Conservation (phyloP, 139 green algal genomes). For the Volvox africanus region DNA sequence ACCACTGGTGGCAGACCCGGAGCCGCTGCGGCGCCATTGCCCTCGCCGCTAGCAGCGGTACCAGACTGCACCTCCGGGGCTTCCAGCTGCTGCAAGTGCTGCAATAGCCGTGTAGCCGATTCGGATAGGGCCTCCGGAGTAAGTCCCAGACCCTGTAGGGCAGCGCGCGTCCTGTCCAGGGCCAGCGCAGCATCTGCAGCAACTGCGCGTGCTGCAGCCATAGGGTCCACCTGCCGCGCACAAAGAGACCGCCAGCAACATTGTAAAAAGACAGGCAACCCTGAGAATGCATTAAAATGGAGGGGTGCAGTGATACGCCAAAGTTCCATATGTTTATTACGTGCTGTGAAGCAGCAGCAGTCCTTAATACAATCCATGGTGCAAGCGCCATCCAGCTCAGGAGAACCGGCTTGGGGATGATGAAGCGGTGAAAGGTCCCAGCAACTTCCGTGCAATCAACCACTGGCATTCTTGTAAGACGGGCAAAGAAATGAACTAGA, state of each 20-base stretch:
- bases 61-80: background rate
- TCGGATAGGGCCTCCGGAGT: background rate
- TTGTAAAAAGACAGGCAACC: too few relatives aligned
- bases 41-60: background rate
- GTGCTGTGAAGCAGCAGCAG: too few relatives aligned
- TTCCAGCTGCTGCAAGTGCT: constrained; percentile 9
- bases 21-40: background rate
- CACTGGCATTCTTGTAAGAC: too few relatives aligned
- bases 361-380: too few relatives aligned
- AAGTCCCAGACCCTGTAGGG: constrained; percentile 2
- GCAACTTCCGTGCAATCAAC: too few relatives aligned
- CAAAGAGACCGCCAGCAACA: background rate
- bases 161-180: constrained; percentile 2
- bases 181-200: background rate
- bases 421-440: too few relatives aligned
- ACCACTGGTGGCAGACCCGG: background rate
- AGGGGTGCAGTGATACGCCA: too few relatives aligned
- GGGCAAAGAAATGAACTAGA: too few relatives aligned
- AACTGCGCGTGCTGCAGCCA: background rate
- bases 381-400: too few relatives aligned
- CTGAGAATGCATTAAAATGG: too few relatives aligned
- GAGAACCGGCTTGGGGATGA: too few relatives aligned
- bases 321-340: too few relatives aligned
- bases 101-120: background rate
- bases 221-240: background rate